These are phyloP conservation scores for Salvia miltiorrhiza DNA, from an alignment of 257 asterid species.

Conservation along the genomic window DNA sequence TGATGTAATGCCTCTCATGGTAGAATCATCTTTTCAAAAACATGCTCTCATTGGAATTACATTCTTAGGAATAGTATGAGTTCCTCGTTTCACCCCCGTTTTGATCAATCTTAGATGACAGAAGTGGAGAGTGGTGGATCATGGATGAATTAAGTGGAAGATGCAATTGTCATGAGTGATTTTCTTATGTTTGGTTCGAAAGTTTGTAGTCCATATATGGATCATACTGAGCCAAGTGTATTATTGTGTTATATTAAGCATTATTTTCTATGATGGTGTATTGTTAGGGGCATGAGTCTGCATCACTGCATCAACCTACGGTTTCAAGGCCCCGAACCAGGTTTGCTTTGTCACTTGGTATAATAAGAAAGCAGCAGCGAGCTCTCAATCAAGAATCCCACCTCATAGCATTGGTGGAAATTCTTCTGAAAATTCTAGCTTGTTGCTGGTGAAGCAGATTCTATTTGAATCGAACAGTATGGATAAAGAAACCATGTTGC, in stretches of 20 bases:
- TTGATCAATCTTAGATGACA: neutral
- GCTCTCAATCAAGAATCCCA: neutral
- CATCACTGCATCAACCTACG: neutral
- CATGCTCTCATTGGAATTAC: neutral
- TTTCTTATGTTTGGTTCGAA: neutral
- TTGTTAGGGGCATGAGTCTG: neutral
- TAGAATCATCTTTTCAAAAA: neutral
- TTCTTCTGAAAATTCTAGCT: neutral
- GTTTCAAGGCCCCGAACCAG: neutral
- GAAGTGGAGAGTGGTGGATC: neutral
- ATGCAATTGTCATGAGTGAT: neutral
- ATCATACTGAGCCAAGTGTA: neutral
- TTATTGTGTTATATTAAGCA: neutral
- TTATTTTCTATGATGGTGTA: neutral
- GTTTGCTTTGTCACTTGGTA: neutral
- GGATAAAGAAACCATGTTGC: neutral
- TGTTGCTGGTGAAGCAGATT: slow-evolving; percentile 4
- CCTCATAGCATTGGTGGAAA: neutral
- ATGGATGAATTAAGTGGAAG: neutral
- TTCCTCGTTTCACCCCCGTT: too few relatives aligned
- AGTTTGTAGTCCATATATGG: too few relatives aligned
- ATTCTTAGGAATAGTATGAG: neutral
- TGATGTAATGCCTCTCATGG: neutral
- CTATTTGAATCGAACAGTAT: neutral
- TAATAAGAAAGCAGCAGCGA: neutral